These are phyloP conservation scores for Pythium brassicae DNA, from an alignment of 352 stramenopile species.

Conservation along the genomic window DNA sequence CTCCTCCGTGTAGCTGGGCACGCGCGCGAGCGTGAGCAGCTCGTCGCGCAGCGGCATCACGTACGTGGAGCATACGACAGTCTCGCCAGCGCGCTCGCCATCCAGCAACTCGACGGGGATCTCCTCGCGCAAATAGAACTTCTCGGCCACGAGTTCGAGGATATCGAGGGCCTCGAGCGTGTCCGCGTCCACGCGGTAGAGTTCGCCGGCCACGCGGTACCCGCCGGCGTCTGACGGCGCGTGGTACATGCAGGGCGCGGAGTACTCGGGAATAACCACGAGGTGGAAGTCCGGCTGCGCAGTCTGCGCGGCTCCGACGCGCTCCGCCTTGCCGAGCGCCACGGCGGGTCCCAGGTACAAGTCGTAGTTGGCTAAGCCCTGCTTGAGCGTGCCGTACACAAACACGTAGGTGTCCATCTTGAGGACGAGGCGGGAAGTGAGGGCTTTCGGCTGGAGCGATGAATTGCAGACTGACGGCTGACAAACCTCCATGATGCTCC, in stretches of 20 bases:
- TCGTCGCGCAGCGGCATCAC: conserved; percentile 52
- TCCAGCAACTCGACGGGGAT: conserved; percentile 52
- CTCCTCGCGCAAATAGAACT: conserved; percentile 61
- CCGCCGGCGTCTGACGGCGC: conserved; percentile 22
- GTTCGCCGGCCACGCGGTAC: conserved; percentile 49
- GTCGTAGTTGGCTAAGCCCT: conserved; percentile 64
- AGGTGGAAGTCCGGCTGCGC: conserved; percentile 40
- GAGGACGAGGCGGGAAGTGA: too few species aligned
- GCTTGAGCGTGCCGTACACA: conserved; percentile 81
- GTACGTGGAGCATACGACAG: conserved; percentile 42
- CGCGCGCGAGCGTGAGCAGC: conserved; percentile 39
- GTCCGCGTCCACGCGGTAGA: conserved; percentile 58
- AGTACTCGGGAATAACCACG: conserved; percentile 54
- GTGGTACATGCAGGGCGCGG: conserved; percentile 62
- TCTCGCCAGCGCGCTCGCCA: conserved; percentile 31
- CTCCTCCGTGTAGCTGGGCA: conserved; percentile 43
- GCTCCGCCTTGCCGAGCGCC: conserved; percentile 42
- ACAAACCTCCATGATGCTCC: too few species aligned
- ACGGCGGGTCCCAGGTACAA: conserved; percentile 55
- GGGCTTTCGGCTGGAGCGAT: too few species aligned
- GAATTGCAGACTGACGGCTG: too few species aligned
- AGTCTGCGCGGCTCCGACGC: conserved; percentile 39
- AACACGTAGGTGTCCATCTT: conserved; percentile 47
- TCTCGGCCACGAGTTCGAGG: conserved; percentile 63
- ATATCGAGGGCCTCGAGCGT: conserved; percentile 60